Percentiles rank a stretch among this genome's conserved stretches.
These are phyloP conservation scores for Penstemon newberryi DNA, from an alignment of 257 asterid genomes.

Conservation along the genomic window DNA sequence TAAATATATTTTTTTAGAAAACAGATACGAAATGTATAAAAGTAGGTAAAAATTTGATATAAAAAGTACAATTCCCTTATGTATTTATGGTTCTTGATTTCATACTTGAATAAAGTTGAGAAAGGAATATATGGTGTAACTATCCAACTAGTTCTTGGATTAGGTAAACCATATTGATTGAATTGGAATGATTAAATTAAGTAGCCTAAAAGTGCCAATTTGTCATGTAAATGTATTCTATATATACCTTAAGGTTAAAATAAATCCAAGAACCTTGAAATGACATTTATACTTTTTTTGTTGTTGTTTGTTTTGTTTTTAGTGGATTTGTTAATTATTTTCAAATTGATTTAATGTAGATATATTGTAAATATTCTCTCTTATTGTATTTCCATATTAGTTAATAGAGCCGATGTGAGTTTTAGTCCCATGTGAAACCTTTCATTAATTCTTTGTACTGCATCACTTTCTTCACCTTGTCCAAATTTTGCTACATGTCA, in stretches of 20 bases:
- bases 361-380: no score
- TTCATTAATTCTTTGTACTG: no score
- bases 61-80: no score
- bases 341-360: no score
- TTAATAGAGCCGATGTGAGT: no score
- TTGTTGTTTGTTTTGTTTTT: background rate
- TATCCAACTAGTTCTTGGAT: conserved; percentile 13
- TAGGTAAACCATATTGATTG: background rate
- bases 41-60: no score
- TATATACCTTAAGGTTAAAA: conserved; percentile 8
- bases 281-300: conserved; percentile 13
- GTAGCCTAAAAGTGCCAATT: conserved; percentile 31
- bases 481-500: no score
- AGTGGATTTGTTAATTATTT: background rate
- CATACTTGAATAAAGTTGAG: background rate
- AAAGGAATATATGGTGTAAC: background rate
- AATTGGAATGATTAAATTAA: conserved; percentile 18
- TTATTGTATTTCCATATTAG: no score
- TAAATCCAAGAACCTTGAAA: conserved; percentile 21
- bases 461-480: no score
- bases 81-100: background rate
- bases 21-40: no score
- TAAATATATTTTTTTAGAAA: no score
- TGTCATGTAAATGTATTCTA: conserved; percentile 30
- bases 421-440: no score